Evolutionary conservation across 176 grass and related monocot species (phyloP).

Genomic region (Aegilops tauschii): DNA sequence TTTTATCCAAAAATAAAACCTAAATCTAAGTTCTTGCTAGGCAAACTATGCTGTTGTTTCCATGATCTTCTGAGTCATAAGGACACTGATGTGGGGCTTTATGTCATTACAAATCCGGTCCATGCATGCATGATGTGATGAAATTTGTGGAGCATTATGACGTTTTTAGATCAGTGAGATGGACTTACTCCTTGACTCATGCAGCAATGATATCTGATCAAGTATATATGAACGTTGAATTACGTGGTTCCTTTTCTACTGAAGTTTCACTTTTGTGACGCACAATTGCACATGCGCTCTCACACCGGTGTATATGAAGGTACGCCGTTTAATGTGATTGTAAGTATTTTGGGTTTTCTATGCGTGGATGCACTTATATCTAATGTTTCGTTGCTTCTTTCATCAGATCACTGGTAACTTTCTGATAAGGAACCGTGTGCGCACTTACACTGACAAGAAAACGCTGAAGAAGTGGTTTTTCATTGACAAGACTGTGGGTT

Average conservation of each 20-base stretch:
- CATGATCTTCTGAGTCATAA: neutral
- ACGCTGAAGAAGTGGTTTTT: constrained; percentile 74
- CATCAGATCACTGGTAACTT: constrained; percentile 32
- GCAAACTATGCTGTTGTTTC: neutral
- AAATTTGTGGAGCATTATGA: neutral
- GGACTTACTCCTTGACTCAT: neutral
- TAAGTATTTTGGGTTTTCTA: neutral
- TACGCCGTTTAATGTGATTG: neutral
- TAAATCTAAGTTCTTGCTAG: neutral
- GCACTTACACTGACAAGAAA: constrained; percentile 59
- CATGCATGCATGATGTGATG: neutral
- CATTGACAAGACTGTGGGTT: constrained; percentile 69
- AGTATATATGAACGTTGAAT: neutral
- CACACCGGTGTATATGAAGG: constrained; percentile 13
- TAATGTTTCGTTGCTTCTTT: neutral
- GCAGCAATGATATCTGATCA: neutral
- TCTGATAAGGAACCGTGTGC: constrained; percentile 52
- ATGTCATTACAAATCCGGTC: neutral
- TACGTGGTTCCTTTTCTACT: neutral
- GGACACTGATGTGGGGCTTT: neutral
- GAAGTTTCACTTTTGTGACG: neutral
- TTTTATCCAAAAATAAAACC: neutral
- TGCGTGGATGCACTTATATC: neutral
- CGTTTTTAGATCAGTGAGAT: neutral
- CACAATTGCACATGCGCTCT: neutral